Base-by-base conservation (phyloP, 495 filamentous ascomycete genomes). In the Daldinia vernicosa region DNA sequence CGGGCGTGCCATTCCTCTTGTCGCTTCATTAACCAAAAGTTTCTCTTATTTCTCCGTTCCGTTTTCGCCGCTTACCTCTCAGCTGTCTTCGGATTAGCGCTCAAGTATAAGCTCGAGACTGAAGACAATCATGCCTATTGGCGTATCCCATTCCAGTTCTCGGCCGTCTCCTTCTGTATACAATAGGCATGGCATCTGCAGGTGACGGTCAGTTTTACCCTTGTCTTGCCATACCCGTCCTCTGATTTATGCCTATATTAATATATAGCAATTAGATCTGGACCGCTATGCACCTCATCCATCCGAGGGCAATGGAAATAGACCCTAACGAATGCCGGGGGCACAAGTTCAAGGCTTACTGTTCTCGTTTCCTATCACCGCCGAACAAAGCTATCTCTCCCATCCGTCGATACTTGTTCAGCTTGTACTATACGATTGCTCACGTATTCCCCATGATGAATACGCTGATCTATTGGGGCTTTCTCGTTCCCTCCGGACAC, bases 1-100 rank as follows among this genome's bases (percentile, higher is more conserved):
- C 81, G 84, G 45, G 81, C 81, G 28, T 86, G 84, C 67, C 85
- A 86, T 63, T 86, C 85, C 7, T 80, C 83, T 58, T 87, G 83
- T 80, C 43, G 66, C 27, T 71, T 63, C 35, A 74, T 87, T 57
- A 76, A 74, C 61, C 84, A 87, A 74, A 78, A 73, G 53, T 30
- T 64, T 33, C 75, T 88, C 60, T 66, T 82, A 43, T 65, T 69
- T 47, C 62, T 84, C 11, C 81, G 85, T 39, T 15, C 78, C 3
- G 70, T 84, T 43, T 50, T 84, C n/a, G 70, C 79, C 28, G 33
- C 61, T 4, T 88, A 86, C 71, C 71, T 87, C 9, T 77, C 80
- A 7, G 77, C 75, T 19, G 73, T 81, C 6, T 74, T 80, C 47
- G 75, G 76, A 12, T 60, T 78, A 15, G 73, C 82, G 69, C 75